phyloP scores from a whole-genome alignment of 805 yeast genomes.

The Sugiyamaella qingdaonensis region DNA sequence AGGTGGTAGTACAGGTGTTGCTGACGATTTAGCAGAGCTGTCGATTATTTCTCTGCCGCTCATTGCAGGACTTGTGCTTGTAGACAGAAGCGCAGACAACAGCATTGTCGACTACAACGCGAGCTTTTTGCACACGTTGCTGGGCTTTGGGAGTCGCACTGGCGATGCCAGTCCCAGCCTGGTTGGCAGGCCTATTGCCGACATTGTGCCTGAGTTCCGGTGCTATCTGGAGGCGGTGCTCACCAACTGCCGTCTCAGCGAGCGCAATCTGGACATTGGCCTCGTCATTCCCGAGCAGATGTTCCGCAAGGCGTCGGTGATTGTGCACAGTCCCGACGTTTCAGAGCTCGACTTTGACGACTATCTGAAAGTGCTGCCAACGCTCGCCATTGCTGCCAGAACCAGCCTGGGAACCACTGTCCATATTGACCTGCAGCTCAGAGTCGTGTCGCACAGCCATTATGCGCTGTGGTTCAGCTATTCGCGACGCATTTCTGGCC shows the following conservation, averaged over 20 bases:
- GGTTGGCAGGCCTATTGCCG: constrained; percentile 47
- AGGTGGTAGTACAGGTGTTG: no score
- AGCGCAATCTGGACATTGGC: constrained; percentile 42
- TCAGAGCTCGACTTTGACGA: neutral
- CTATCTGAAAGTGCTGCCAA: constrained; percentile 1
- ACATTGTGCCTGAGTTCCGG: constrained; percentile 60
- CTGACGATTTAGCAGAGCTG: constrained; percentile 39
- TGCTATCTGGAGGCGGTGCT: constrained; percentile 39
- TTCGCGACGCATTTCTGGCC: constrained; percentile 45
- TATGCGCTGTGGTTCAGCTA: constrained; percentile 83
- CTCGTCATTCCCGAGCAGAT: constrained; percentile 87
- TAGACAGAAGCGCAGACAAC: constrained; percentile 47
- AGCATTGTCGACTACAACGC: constrained; percentile 69
- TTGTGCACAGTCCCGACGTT: constrained; percentile 2
- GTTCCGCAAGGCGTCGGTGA: constrained; percentile 51
- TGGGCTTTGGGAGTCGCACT: constrained; percentile 49
- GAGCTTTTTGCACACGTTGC: constrained; percentile 71
- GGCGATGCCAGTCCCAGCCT: constrained; percentile 22
- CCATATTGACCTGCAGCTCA: constrained; percentile 72
- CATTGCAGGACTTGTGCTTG: constrained; percentile 78
- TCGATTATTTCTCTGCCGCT: constrained; percentile 64
- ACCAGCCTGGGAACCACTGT: constrained; percentile 67
- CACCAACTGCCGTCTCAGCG: constrained; percentile 30
- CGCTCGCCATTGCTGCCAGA: constrained; percentile 58
- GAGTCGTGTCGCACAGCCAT: constrained; percentile 58